Conservation (phyloP, 306 rosid species). For the Ceratonia siliqua region DNA sequence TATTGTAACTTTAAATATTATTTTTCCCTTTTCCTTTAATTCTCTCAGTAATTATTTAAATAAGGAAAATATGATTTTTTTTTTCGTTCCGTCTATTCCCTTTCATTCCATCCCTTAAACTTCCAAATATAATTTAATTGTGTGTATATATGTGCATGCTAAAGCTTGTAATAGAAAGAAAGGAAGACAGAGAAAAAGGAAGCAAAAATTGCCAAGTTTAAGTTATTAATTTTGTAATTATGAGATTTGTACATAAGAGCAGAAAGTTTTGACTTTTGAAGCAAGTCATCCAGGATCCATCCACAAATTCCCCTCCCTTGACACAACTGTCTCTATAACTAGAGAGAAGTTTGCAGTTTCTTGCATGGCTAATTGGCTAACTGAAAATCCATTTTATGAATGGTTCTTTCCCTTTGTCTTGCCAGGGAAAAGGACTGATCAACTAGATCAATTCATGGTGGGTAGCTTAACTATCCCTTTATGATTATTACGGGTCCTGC, state of each 20-base stretch:
- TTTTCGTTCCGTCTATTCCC: too few species aligned
- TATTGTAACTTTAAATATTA: too few species aligned
- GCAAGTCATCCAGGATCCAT: neutral
- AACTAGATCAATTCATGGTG: neutral
- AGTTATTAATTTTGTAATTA: neutral
- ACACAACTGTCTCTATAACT: neutral
- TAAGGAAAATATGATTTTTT: too few species aligned
- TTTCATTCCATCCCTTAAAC: too few species aligned
- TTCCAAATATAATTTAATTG: too few species aligned
- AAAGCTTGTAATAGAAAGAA: neutral
- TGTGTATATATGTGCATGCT: too few species aligned
- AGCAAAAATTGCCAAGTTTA: neutral
- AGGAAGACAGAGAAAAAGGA: neutral
- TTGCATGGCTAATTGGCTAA: neutral
- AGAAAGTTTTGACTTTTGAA: slow-evolving; percentile 20
- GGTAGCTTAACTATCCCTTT: neutral
- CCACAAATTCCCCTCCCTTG: too few species aligned
- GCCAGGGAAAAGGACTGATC: neutral
- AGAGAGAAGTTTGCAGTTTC: neutral
- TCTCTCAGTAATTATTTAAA: too few species aligned
- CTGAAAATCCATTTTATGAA: neutral
- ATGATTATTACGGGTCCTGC: neutral
- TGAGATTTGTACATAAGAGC: slow-evolving; percentile 3
- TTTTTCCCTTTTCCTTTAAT: too few species aligned
- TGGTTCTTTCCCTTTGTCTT: neutral